Base-by-base conservation (phyloP, 345 rosid species). In the Camelina hispida region DNA sequence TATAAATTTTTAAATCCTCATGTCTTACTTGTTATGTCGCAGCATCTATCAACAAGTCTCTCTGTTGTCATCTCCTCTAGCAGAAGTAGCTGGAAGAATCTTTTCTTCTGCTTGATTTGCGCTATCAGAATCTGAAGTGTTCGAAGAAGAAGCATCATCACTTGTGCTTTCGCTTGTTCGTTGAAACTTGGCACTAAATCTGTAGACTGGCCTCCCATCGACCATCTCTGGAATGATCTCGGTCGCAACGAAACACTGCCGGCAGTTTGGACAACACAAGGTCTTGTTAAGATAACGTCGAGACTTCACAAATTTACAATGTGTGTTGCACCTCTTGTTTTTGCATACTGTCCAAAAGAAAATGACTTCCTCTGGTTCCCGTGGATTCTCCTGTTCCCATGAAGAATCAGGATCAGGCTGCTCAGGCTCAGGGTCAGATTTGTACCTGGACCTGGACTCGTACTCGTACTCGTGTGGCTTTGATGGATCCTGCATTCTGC, bases 311-410 rank as follows among this genome's bases (percentile, higher is more conserved):
- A 83, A 89, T 42, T 88, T 86, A 62, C 80, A 90, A 53, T 85
- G 87, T 14, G 89, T 87, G 80, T 75, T 86, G 85, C 96, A 93
- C 42, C 69, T 28, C 30, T 28, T 28, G 30, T 28, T 74, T 32
- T 79, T 84, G 78, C 98, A 93, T 32, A 85, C 56, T 57, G 98
- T 93, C 96, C 93, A 87, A 72, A 90, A 90, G 16, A 93, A 16
- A 48, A 17, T 17, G 22, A 7, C 2, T 3, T 48, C 9, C 18
- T 46, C 2, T 8, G 13, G 22, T 48, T 48, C 2, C 52, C 52
- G 0, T 28, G 30, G 30, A 28, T 28, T 28, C 30, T 28, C 5
- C 30, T 28, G 30, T 28, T 28, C 30, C 30, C 30, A 28, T 48
- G 52, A 48, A 16, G 11, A 2, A 2, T 16, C 11, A 16, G 22